Conservation (phyloP, 495 filamentous ascomycete species). For the Aspergillus campestris region DNA sequence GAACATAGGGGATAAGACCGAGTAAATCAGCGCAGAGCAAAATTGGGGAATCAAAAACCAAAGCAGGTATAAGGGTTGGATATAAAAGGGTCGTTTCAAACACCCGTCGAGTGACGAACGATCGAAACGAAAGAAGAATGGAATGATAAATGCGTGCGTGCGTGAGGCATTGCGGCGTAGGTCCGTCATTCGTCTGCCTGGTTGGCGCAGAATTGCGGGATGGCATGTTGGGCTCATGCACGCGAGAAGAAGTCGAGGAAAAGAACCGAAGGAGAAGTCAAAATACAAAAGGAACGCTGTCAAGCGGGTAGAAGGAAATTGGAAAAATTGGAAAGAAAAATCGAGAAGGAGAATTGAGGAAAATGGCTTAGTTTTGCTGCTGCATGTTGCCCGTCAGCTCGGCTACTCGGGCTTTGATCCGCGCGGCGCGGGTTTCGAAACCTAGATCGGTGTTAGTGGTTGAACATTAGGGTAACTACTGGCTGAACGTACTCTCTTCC, state of each 20-base stretch:
- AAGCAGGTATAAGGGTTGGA: too few relatives aligned
- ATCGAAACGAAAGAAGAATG: background rate
- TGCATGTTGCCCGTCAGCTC: slow-evolving; percentile 86
- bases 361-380: slow-evolving; percentile 7
- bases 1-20: too few relatives aligned
- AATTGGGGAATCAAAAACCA: too few relatives aligned
- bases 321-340: background rate
- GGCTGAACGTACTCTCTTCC: slow-evolving; percentile 76
- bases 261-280: background rate
- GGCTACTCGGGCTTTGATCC: slow-evolving; percentile 95
- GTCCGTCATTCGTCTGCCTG: background rate
- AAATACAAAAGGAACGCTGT: background rate
- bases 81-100: too few relatives aligned
- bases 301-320: background rate
- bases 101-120: too few relatives aligned
- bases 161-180: background rate
- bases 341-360: background rate
- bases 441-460: slow-evolving; percentile 44
- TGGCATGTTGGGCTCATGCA: too few relatives aligned
- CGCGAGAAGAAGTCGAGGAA: background rate
- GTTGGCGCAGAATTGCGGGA: too few relatives aligned
- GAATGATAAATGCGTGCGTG: background rate
- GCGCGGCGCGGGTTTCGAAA: slow-evolving; percentile 90
- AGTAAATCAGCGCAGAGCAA: too few relatives aligned
- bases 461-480: background rate